Evolutionary conservation across 371 early-diverging fungal genomes (phyloP).

Genomic region (Conidiobolus incongruus): DNA sequence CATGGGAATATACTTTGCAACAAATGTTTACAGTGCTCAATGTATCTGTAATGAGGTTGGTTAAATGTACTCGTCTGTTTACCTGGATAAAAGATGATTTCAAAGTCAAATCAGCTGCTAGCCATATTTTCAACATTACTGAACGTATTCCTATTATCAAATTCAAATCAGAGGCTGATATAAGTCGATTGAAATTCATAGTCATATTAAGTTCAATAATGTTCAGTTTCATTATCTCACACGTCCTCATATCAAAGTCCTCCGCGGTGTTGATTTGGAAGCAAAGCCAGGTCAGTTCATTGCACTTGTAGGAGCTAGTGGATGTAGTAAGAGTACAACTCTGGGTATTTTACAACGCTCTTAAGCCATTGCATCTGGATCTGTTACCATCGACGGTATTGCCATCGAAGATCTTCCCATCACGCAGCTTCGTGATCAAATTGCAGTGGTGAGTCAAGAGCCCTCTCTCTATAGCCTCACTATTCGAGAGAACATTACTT

Average conservation of each 20-base stretch:
- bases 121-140: neutral
- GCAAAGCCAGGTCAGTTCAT: constrained; percentile 51
- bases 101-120: constrained; percentile 5
- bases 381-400: no score
- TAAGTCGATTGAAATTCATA: constrained; percentile 17
- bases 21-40: constrained; percentile 32
- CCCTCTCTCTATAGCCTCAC: constrained; percentile 55
- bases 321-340: constrained; percentile 71
- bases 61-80: constrained; percentile 4
- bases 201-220: constrained; percentile 24
- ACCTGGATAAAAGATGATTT: neutral
- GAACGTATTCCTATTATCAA: constrained; percentile 6
- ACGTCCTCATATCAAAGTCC: constrained; percentile 45
- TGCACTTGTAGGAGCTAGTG: constrained; percentile 67
- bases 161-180: constrained; percentile 18
- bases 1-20: constrained; percentile 7
- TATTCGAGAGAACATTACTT: constrained; percentile 57
- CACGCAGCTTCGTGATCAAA: constrained; percentile 26
- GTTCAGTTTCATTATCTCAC: constrained; percentile 63
- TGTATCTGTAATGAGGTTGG: constrained; percentile 9
- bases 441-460: constrained; percentile 74
- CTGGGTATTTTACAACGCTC: constrained; percentile 65
- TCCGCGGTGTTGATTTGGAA: constrained; percentile 45
- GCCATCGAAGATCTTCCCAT: constrained; percentile 27
- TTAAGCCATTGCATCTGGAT: constrained; percentile 47